A percentile compares a stretch with the other conserved stretches of the same genome.
Conservation (phyloP, 768 basidiomycete species). For the Leccinum uliginosum region DNA sequence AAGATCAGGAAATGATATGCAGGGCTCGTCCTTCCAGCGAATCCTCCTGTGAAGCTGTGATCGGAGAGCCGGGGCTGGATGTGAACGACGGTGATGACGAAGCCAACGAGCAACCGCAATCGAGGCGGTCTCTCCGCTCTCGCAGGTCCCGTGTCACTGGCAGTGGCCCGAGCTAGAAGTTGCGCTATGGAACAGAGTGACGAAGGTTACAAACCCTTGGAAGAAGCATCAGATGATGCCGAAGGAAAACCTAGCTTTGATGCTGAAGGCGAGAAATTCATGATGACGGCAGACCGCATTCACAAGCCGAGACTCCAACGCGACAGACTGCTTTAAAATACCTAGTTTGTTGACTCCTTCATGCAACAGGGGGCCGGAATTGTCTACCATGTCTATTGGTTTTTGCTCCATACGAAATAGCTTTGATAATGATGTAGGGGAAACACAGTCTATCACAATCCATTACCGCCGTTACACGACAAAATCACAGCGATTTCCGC, state of each 20-base stretch:
- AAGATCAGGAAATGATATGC: slow-evolving; percentile 19
- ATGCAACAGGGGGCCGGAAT: no score
- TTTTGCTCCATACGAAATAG: no score
- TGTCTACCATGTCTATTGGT: no score
- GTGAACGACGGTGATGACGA: slow-evolving; percentile 32
- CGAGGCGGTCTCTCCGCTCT: slow-evolving; percentile 12
- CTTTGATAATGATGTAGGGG: no score
- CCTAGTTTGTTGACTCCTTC: no score
- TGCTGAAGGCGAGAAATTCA: slow-evolving; percentile 37
- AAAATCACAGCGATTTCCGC: no score
- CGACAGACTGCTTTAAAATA: no score
- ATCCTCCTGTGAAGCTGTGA: slow-evolving; percentile 14
- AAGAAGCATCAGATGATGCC: slow-evolving; percentile 45
- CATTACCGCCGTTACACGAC: no score
- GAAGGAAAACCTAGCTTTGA: slow-evolving; percentile 41
- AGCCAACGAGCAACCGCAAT: slow-evolving; percentile 20
- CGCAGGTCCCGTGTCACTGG: slow-evolving; percentile 21
- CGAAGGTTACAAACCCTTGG: slow-evolving; percentile 48
- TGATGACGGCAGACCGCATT: no score
- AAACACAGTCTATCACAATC: no score
- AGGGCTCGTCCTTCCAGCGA: slow-evolving; percentile 8
- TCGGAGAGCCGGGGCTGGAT: slow-evolving; percentile 15
- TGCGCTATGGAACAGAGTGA: slow-evolving; percentile 37
- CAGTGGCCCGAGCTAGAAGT: slow-evolving; percentile 25
- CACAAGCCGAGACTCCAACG: no score